Evolutionary conservation across 1,284 basidiomycete genomes (phyloP), one percentile per base, ranked within the genome.

Genomic region (Porodaedalea pini): DNA sequence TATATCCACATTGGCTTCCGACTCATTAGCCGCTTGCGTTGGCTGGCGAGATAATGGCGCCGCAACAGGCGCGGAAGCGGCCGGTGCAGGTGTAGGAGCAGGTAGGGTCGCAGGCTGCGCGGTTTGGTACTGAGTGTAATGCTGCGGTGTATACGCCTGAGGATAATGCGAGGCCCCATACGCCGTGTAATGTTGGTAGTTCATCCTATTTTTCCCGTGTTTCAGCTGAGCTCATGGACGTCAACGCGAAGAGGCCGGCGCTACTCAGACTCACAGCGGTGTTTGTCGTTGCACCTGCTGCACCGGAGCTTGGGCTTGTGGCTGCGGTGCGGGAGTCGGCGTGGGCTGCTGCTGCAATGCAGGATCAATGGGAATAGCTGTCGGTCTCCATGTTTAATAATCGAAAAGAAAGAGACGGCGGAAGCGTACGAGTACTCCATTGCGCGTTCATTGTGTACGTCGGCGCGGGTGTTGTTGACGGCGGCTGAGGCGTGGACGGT

Each of bases 351-450:
- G 82, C 67, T 86, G 85, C 43, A 88, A 73, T 5, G 82, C 83
- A 29, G 85, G 83, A 68, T 86, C 85, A 56, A 86, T 85, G 13
- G 83, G 82, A 34, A 86, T 85, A 65, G 83, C 83, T 75, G 64
- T 21, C 23, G 25, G 48, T 37, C 29, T 44, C 39, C 39, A 41
- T 25, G 21, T 29, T 54, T 40, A 45, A 55, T 40, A 36, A 31
- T 41, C n/a, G 1, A 47, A 56, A n/a, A 11, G 32, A 21, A 21
- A 54, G 41, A 54, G 37, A 40, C 17, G 21, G 25, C 36, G 29
- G 34, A 29, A 34, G 54, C 77, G 58, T 66, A 79, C 78, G 76
- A 59, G 71, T 68, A 31, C 71, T 69, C 77, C 78, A 79, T 61
- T 78, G 74, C 7, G 70, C 63, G 2, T 70, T 67, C 21, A 70